Percentiles rank a stretch among this genome's conserved stretches.
Conservation (phyloP, 495 filamentous ascomycete genomes). For the Parmelia sp. region DNA sequence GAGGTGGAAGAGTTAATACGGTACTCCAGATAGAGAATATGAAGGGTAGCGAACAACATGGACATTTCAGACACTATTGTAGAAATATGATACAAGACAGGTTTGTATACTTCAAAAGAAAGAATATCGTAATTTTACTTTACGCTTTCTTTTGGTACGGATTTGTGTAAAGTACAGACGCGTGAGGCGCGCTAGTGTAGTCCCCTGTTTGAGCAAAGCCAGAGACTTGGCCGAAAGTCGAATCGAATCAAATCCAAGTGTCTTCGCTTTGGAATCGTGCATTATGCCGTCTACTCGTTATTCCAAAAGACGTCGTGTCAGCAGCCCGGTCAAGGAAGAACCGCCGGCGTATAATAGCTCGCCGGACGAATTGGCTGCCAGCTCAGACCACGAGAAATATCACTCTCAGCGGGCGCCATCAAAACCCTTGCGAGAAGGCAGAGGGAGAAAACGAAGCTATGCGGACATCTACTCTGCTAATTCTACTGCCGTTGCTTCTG, state of each 20-base stretch:
- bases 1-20: not conserved
- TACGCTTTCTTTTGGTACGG: not conserved
- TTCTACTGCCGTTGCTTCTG: not conserved
- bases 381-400: constrained; percentile 37
- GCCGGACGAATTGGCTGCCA: constrained; percentile 47
- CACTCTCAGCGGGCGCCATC: constrained; percentile 33
- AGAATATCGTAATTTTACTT: not conserved
- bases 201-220: too few relatives aligned
- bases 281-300: constrained; percentile 32
- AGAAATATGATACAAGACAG: not conserved
- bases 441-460: constrained; percentile 1
- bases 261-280: not conserved
- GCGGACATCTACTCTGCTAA: constrained; percentile 1
- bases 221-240: not conserved
- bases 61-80: not conserved
- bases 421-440: constrained; percentile 12
- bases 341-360: constrained; percentile 30
- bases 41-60: not conserved
- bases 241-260: too few relatives aligned
- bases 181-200: not conserved
- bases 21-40: not conserved
- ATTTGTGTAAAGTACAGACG: not conserved
- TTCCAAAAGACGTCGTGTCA: constrained; percentile 51
- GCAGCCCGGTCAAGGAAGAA: constrained; percentile 34
- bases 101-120: not conserved